Evolutionary conservation across 257 asterid species (phyloP), one percentile per base, ranked within the genome.

Genomic region (Solanum dulcamara): DNA sequence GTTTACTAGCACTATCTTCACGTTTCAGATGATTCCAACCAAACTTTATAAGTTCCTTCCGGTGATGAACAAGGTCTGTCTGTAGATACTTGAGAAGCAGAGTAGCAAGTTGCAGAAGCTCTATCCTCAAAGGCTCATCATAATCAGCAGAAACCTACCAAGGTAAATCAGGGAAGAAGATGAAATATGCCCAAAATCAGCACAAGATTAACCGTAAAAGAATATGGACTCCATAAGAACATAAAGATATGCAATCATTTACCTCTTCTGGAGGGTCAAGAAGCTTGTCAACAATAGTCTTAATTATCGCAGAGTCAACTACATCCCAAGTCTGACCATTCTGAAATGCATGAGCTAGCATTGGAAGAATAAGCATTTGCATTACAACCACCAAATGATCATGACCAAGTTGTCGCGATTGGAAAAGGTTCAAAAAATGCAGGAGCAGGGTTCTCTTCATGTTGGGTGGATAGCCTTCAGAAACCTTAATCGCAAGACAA

Each of bases 181-280:
- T 60, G 75, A 83, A 55, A 8, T 83, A 38, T 24, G 17, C 68
- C 50, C 33, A 84, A 84, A 46, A 64, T 64, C 20, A 51, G 33
- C 59, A 48, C 12, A 55, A 20, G 24, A 44, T 53, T 74, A 30
- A 53, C 75, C 11, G 20, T 35, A 71, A 35, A 44, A 24, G 51
- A 83, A 83, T 46, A 59, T 37, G 46, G 12, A n/a, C 18, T 53
- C 24, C 64, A 70, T 20, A 46, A 26, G 50, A 86, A 77, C 60
- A 77, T 7, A 37, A 50, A 85, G 51, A 85, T 79, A 85, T 70
- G 33, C 33, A 83, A 85, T 60, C 30, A 79, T 88, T 70, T 88
- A 97, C 99, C 97, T 97, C 99, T 92, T 97, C 99, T 17, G 99
- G 99, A 80, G 99, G 99, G 89, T 97, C 99, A 28, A 97, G 98